Base-by-base conservation (phyloP, 1,284 basidiomycete genomes). In the Fomitopsis schrenkii region DNA sequence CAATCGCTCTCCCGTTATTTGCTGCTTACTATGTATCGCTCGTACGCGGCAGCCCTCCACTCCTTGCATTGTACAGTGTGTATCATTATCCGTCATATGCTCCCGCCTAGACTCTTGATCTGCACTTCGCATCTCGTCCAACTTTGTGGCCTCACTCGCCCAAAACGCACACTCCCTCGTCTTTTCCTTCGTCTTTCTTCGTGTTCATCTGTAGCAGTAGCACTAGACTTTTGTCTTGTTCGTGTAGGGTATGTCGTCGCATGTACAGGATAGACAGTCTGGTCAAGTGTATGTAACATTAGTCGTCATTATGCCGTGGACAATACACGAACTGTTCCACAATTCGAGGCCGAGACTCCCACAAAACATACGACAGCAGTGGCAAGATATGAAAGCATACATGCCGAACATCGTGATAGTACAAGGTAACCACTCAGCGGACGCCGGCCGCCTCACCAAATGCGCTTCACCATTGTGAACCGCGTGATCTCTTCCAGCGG, bases 391-490 rank as follows among this genome's bases (percentile, higher is more conserved):
- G 6, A 45, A 33, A 17, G 28, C 5, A 15, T 50, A 3, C 5
- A 6, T 6, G 14, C 14, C 28, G 12, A 30, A 6, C 45, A 28
- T 48, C 19, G 26, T 19, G 30, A 50, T 22, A 30, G 28, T 30
- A 50, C 28, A 30, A 9, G 9, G 6, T 7, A 14, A 8, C 38
- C 38, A 40, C 38, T 40, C 9, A 2, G 19, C 45, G 12, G 3
- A 5, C 48, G 28, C 28, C 28, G 22, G 10, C 19, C 30, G 9
- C 33, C 12, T 71, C 65, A 95, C 93, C 93, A 95, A 58, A 96
- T 95, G 50, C 92, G 83, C 72, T 96, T 96, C 42, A 95, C 90
- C 94, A 97, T 97, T 26, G 94, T 95, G 79, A 91, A 97, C 61
- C 94, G 76, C 42, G 93, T 95, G 61, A 96, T 81, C 68, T 96